These are phyloP conservation scores for Cercospora sp. DNA, from an alignment of 2,329 filamentous ascomycete genomes.

Conservation along the genomic window DNA sequence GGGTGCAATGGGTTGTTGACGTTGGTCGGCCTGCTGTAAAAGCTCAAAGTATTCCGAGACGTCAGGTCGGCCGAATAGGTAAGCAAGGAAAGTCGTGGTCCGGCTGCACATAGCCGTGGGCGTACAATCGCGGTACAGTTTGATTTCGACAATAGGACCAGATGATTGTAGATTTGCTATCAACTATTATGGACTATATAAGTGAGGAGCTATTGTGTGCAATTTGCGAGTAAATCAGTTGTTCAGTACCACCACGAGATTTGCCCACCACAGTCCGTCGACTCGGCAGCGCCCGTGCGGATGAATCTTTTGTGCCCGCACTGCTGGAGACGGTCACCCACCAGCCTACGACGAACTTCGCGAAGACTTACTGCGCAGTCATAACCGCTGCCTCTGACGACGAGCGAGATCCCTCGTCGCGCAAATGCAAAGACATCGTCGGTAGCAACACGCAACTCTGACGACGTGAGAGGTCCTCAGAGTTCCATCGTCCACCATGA, in stretches of 20 bases:
- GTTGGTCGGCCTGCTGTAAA: conserved; percentile 10
- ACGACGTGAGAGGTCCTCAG: conserved; percentile 42
- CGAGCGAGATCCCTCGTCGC: conserved; percentile 13
- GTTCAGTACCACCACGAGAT: neutral
- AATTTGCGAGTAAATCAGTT: neutral
- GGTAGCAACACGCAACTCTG: conserved; percentile 37
- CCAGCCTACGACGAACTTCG: conserved; percentile 1
- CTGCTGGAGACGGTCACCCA: neutral
- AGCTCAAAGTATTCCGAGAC: conserved; percentile 18
- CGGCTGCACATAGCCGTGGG: neutral
- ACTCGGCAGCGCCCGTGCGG: neutral
- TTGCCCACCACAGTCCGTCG: neutral
- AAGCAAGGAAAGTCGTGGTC: conserved; percentile 13
- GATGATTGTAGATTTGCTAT: neutral
- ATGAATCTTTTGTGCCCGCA: conserved; percentile 14
- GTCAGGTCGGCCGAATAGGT: conserved; percentile 7
- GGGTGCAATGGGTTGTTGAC: conserved; percentile 24
- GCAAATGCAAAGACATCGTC: conserved; percentile 36
- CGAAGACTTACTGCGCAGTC: conserved; percentile 3
- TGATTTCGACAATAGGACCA: neutral
- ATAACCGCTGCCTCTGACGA: neutral
- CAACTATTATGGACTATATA: neutral
- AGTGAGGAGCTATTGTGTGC: neutral
- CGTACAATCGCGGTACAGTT: neutral
- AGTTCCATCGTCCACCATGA: conserved; percentile 28